Evolutionary conservation across 139 green algal species (phyloP), one percentile per base, ranked within the genome.

Genomic region (Ettlia oleoabundans): DNA sequence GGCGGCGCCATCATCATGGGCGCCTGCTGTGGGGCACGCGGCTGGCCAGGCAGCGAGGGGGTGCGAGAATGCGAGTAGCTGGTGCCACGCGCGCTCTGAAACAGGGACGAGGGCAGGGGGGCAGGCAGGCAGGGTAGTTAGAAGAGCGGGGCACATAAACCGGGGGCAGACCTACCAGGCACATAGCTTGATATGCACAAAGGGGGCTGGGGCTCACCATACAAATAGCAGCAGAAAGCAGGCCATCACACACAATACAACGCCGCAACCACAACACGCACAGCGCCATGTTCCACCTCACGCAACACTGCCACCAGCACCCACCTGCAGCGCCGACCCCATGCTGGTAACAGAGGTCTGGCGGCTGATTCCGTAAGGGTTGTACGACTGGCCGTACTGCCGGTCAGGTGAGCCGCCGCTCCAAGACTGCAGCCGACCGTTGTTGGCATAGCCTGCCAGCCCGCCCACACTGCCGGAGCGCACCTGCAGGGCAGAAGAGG

Each of bases 361-460:
- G 35, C 58, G 73, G 53, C 38, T 55, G 52, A 43, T 8, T 35
- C 38, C 58, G 52, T 69, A 35, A 33, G 30, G 13, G 41, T 78
- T 53, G 73, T 80, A 69, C 53, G 51, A 35, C 72, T 78, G 72
- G 33, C 73, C 73, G 38, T 80, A 80, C 71, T 63, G 52, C 47
- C 73, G 73, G 52, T 79, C 73, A 0, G 73, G 73, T 9, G 37
- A 58, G 52, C 73, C 73, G 52, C 73, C 73, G 35, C 52, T 80
- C 73, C 73, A 80, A 21, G 73, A 80, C 73, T 80, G 73, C 73
- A 80, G 73, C 51, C 75, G 75, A 6, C 75, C 75, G 75, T 81
- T 81, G 75, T 41, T n/a, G 40, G 40, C 4, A 21, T 43, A 81
- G 40, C 75, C 75, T 1, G 75, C 55, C 75, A 81, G 75, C 38